Evolutionary conservation across 2,329 filamentous ascomycete genomes (phyloP).

Genomic region (Fusarium luffae): DNA sequence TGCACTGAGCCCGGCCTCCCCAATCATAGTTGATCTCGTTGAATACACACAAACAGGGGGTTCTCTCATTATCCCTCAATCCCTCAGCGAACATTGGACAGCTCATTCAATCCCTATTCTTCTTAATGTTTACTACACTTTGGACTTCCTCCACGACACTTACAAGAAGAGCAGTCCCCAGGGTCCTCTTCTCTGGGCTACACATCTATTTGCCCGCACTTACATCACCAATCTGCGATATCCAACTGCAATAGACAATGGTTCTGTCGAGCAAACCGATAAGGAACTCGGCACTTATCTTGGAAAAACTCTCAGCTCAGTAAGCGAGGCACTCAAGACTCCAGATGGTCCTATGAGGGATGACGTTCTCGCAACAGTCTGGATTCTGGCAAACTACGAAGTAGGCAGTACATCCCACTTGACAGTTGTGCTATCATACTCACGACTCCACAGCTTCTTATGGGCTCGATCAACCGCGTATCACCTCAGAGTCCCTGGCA

Average conservation of each 20-base stretch:
- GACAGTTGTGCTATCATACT: background rate
- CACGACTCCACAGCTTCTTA: conserved; percentile 47
- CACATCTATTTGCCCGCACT: conserved; percentile 55
- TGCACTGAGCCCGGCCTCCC: conserved; percentile 9
- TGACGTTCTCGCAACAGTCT: conserved; percentile 54
- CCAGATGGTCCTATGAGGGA: conserved; percentile 47
- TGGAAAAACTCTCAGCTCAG: conserved; percentile 52
- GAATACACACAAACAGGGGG: conserved; percentile 13
- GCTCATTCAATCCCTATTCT: conserved; percentile 54
- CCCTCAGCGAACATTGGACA: conserved; percentile 53
- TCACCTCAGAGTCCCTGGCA: conserved; percentile 51
- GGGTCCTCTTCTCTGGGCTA: conserved; percentile 54
- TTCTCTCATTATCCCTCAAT: conserved; percentile 28
- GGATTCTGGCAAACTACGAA: conserved; percentile 56
- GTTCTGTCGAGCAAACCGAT: conserved; percentile 43
- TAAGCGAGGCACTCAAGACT: conserved; percentile 52
- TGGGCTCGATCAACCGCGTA: conserved; percentile 50
- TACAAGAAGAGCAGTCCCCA: conserved; percentile 43
- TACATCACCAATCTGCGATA: conserved; percentile 53
- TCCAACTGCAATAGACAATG: conserved; percentile 46
- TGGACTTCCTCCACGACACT: conserved; percentile 50
- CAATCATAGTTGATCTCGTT: conserved; percentile 17
- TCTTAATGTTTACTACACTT: conserved; percentile 51
- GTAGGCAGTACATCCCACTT: conserved; percentile 30
- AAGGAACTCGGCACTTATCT: conserved; percentile 51